Base-by-base conservation (phyloP, 202 grass and related monocot species). In the Carex arenaria region DNA sequence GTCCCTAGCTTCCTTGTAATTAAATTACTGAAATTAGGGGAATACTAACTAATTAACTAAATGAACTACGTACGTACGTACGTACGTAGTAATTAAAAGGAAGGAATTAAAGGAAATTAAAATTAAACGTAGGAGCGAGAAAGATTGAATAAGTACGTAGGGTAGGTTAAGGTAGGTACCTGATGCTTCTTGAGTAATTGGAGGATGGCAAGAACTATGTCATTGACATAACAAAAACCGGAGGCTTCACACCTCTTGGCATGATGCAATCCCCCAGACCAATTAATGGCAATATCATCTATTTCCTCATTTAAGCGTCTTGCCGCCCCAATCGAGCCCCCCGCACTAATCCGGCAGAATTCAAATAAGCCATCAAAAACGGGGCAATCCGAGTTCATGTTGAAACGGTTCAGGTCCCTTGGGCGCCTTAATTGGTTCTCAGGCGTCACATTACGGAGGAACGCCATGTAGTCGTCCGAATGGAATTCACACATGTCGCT, bases 231-330 rank as follows among this genome's bases (percentile, higher is more conserved):
- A 66, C 96, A 98, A 80, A 98, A 98, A 0, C 96, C 96, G 0
- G 96, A 98, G 0, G 96, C 96, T 85, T 95, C 90, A 66, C 90
- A 90, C 86, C 87, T 93, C 60, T 98, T 98, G 4, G 93, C 96
- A 70, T 98, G 96, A 87, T 98, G 96, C 63, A 98, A 91, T 0
- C 96, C 96, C 2, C 96, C 96, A 8, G 91, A 89, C 96, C 93
- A 98, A 87, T 98, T 98, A 85, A 98, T 93, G 49, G 95, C 93
- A 85, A 98, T 95, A 84, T 98, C 95, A 66, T 95, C 89, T 15
- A 7, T 15, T 56, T 90, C 95, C 56, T 95, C 85, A 81, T 98
- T 98, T 54, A 98, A 88, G 63, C 91, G 88, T 87, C 88, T 90
- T 42, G 96, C 91, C 19, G 89, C 93, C 1, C 88, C 89, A 12